These are phyloP conservation scores for Ajuga chamaepitys DNA, from an alignment of 257 asterid genomes.

Conservation along the genomic window DNA sequence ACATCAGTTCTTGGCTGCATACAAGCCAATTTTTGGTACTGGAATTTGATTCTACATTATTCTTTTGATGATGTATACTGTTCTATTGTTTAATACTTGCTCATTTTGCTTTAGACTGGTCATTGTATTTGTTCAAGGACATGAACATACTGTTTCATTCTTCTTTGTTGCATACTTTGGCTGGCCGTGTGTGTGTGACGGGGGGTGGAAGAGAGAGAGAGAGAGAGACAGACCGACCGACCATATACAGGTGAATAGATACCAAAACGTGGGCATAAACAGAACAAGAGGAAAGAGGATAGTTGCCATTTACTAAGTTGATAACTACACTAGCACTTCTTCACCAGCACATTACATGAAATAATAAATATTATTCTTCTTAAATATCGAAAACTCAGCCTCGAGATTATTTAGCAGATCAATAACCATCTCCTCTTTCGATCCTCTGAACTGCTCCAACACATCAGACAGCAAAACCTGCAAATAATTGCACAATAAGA, in stretches of 20 bases:
- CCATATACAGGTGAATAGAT: too few relatives aligned
- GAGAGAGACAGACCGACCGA: not conserved
- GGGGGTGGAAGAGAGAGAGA: not conserved
- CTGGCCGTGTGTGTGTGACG: too few relatives aligned
- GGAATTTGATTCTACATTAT: too few relatives aligned
- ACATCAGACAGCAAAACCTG: slow-evolving; percentile 59
- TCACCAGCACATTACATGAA: slow-evolving; percentile 38
- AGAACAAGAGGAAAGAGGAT: not conserved
- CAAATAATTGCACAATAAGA: slow-evolving; percentile 2
- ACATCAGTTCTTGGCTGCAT: too few relatives aligned
- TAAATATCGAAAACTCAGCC: slow-evolving; percentile 65
- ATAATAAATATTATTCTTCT: slow-evolving; percentile 46
- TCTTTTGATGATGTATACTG: not conserved
- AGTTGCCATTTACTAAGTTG: not conserved
- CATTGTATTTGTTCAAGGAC: not conserved
- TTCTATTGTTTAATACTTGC: not conserved
- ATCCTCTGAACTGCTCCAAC: slow-evolving; percentile 61
- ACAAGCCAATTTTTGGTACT: too few relatives aligned
- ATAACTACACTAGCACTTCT: slow-evolving; percentile 13
- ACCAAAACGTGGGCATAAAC: not conserved
- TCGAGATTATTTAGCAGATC: slow-evolving; percentile 51
- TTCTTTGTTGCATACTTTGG: too few relatives aligned
- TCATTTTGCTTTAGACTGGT: not conserved
- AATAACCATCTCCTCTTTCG: slow-evolving; percentile 41
- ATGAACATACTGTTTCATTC: not conserved